Conservation (phyloP, 345 rosid genomes). For the Hypericum perforatum region DNA sequence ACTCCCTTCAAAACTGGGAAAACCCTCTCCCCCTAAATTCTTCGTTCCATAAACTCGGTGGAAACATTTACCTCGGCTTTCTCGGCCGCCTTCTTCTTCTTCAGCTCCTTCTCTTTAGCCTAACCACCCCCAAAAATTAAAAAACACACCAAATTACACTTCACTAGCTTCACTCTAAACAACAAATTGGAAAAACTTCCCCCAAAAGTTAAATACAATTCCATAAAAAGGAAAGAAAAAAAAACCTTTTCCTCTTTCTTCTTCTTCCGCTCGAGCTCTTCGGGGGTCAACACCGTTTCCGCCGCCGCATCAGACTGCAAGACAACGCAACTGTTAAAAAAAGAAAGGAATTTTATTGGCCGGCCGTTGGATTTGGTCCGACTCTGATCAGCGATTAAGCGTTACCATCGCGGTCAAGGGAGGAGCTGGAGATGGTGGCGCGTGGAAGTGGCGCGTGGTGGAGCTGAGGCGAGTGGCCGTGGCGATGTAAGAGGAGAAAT, state of each 20-base stretch:
- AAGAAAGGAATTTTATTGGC: too few relatives aligned
- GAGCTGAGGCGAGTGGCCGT: too few relatives aligned
- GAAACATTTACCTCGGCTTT: constrained; percentile 70
- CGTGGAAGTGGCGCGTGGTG: too few relatives aligned
- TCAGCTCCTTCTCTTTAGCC: constrained; percentile 75
- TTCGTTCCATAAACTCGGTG: background rate
- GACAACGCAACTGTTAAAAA: background rate
- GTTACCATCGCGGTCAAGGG: too few relatives aligned
- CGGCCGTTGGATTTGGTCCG: too few relatives aligned
- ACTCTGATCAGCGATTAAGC: too few relatives aligned
- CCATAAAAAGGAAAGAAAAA: background rate
- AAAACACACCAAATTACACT: background rate
- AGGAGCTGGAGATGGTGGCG: too few relatives aligned
- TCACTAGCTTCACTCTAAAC: background rate
- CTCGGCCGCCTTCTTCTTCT: constrained; percentile 71
- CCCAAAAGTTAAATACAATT: background rate
- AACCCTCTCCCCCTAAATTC: too few relatives aligned
- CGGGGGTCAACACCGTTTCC: constrained; percentile 44
- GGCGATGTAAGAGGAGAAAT: too few relatives aligned
- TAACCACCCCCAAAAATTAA: constrained; percentile 9
- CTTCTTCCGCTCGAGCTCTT: constrained; percentile 82
- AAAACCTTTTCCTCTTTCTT: constrained; percentile 82
- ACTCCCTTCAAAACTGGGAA: background rate
- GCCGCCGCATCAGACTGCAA: constrained; percentile 43
- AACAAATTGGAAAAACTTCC: background rate